phyloP scores from a whole-genome alignment of 768 basidiomycete species.

The Sarcodon sp. region DNA sequence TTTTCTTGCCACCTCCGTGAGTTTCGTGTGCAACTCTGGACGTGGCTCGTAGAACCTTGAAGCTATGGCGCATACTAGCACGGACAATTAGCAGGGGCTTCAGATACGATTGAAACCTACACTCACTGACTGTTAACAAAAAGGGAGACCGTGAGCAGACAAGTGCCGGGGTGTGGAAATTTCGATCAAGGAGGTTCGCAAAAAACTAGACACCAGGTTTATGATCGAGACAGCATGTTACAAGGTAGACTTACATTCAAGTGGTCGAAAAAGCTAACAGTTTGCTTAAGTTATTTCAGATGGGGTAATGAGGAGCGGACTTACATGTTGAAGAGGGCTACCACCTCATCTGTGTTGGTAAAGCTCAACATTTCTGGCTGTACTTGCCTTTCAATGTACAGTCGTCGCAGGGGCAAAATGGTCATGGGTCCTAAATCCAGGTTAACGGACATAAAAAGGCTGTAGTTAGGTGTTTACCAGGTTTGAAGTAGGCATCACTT shows the following conservation, averaged over 20 bases:
- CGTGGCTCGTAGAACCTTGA: conserved; percentile 79
- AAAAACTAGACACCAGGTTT: conserved; percentile 5
- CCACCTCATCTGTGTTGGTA: conserved; percentile 78
- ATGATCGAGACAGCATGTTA: conserved; percentile 2
- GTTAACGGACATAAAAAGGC: conserved; percentile 2
- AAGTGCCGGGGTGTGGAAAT: conserved; percentile 89
- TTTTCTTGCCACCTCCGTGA: conserved; percentile 76
- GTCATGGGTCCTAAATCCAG: conserved; percentile 64
- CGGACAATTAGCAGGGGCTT: background rate
- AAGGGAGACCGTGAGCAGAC: conserved; percentile 94
- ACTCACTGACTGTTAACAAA: conserved; percentile 81
- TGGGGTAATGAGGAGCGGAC: conserved; percentile 16
- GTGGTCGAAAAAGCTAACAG: conserved; percentile 57
- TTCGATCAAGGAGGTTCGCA: conserved; percentile 67
- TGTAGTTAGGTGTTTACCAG: conserved; percentile 38
- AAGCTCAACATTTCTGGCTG: conserved; percentile 93
- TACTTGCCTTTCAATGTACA: conserved; percentile 80
- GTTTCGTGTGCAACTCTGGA: conserved; percentile 67
- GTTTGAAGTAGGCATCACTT: conserved; percentile 84
- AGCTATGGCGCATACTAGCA: conserved; percentile 84
- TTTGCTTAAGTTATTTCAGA: conserved; percentile 5
- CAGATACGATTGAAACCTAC: background rate
- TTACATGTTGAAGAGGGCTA: conserved; percentile 83
- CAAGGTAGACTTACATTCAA: conserved; percentile 41
- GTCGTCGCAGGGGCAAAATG: conserved; percentile 66